Evolutionary conservation across 1,284 basidiomycete species (phyloP).

Genomic region (Prillingera fragicola): DNA sequence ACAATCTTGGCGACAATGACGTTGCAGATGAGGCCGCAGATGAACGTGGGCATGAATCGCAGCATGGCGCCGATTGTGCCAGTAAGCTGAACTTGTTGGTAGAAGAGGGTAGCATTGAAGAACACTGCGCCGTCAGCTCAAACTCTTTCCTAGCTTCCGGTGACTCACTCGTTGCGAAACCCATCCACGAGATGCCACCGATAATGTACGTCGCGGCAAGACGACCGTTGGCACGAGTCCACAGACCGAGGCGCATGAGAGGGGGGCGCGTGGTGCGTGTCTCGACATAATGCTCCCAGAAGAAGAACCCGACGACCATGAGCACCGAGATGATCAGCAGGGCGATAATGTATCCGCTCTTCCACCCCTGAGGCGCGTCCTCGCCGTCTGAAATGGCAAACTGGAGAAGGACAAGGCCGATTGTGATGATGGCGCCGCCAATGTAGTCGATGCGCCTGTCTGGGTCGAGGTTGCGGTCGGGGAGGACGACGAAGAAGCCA

Average conservation of each 20-base stretch:
- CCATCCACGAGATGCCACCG: constrained; percentile 64
- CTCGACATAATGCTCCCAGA: constrained; percentile 63
- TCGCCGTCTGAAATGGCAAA: constrained; percentile 73
- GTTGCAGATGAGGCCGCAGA: constrained; percentile 65
- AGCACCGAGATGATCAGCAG: constrained; percentile 61
- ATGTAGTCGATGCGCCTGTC: constrained; percentile 74
- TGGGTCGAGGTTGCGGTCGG: constrained; percentile 42
- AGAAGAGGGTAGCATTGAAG: constrained; percentile 42
- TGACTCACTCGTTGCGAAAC: constrained; percentile 54
- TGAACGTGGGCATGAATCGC: constrained; percentile 68
- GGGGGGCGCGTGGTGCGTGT: constrained; percentile 53
- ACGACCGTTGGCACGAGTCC: constrained; percentile 60
- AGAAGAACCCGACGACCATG: constrained; percentile 58
- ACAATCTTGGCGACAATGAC: constrained; percentile 45
- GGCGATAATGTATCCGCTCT: constrained; percentile 51
- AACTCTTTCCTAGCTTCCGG: constrained; percentile 15
- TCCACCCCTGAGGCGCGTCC: constrained; percentile 65
- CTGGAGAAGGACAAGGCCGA: constrained; percentile 68
- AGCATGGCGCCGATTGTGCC: constrained; percentile 61
- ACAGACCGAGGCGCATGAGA: constrained; percentile 66
- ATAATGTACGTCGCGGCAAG: constrained; percentile 63
- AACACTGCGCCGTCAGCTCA: constrained; percentile 20
- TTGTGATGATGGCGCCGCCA: constrained; percentile 67
- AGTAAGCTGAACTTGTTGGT: constrained; percentile 33
- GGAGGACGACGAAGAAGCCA: constrained; percentile 56